These are phyloP conservation scores for Chaetomium strumarium DNA, from an alignment of 2,329 filamentous ascomycete species.

Conservation along the genomic window DNA sequence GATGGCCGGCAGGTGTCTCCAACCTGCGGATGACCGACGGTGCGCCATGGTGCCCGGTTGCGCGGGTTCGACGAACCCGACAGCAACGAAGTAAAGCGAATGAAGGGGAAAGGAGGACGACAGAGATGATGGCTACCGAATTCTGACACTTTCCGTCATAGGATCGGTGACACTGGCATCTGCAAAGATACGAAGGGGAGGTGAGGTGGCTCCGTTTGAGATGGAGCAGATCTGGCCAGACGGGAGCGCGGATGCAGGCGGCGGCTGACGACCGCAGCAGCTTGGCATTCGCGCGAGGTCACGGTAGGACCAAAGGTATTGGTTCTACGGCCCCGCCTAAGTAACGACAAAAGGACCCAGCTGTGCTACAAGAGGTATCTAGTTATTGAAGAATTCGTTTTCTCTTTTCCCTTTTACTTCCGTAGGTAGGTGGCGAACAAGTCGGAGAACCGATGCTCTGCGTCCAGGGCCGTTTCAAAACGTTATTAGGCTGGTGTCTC, in stretches of 20 bases:
- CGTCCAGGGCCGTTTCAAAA: no score
- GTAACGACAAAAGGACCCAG: no score
- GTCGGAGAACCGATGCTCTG: not conserved
- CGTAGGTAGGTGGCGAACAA: not conserved
- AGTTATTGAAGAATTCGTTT: not conserved
- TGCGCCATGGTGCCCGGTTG: conserved; percentile 20
- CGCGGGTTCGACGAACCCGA: conserved; percentile 6
- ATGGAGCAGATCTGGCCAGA: conserved; percentile 20
- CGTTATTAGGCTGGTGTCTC: no score
- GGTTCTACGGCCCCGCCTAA: no score
- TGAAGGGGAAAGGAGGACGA: not conserved
- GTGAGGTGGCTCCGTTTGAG: not conserved
- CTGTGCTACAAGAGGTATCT: not conserved
- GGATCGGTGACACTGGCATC: conserved; percentile 1
- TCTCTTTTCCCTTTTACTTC: not conserved
- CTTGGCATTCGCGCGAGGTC: conserved; percentile 12
- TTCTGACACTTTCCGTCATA: conserved; percentile 16
- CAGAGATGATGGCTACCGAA: conserved; percentile 17
- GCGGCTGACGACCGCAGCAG: conserved; percentile 18
- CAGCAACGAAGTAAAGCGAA: conserved; percentile 3
- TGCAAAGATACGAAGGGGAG: not conserved
- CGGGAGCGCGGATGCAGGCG: not conserved
- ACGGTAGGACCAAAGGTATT: no score
- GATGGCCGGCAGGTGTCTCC: conserved; percentile 25
- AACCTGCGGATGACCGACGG: conserved; percentile 17